Evolutionary conservation across 2,329 filamentous ascomycete species (phyloP), one percentile per base, ranked within the genome.

Genomic region (Cladosporium cucumerinum): DNA sequence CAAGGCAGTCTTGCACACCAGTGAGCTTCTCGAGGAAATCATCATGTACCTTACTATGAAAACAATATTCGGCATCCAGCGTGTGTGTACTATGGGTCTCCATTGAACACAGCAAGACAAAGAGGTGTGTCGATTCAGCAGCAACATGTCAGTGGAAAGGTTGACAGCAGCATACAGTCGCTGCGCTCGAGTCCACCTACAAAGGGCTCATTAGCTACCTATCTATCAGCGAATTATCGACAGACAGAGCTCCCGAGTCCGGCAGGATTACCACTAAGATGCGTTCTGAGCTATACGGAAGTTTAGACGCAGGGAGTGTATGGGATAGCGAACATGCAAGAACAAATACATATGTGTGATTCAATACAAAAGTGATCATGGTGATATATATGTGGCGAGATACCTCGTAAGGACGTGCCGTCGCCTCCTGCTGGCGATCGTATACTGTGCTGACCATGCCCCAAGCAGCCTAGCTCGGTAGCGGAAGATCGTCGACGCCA

Each of bases 1-100:
- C 12, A 39, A 58, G 7, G 34, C 57, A 14, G 48, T 66, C 34
- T 30, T 68, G 16, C 11, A 23, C 30, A 64, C 51, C 6, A 55
- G 23, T 14, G 65, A 66, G 57, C 57, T 66, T 11, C 62, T 66
- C 18, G 62, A 66, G 25, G 14, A 43, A 1, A 66, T 66, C 49
- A 28, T 65, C 5, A 16, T 64, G 5, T 28, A 51, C 16, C 57
- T 66, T 25, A 58, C 62, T 3, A 57, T 65, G 21, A 43, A 62
- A 10, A 43, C 63, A 21, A 26, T 66, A 8, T 32, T 66, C 16
- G 32, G 57, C 12, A 26, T 58, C 18, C 65, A 66, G 23, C 52
- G 62, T 0, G 51, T 66, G 25, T 62, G 21, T 3, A 34, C 32
- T 12, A 10, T 3, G 32, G 32, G 8, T 34, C 32, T 34, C 11